Percentiles rank a stretch among this genome's conserved stretches.
These are phyloP conservation scores for Pythium grandisporangium DNA, from an alignment of 352 stramenopile genomes.

Conservation along the genomic window DNA sequence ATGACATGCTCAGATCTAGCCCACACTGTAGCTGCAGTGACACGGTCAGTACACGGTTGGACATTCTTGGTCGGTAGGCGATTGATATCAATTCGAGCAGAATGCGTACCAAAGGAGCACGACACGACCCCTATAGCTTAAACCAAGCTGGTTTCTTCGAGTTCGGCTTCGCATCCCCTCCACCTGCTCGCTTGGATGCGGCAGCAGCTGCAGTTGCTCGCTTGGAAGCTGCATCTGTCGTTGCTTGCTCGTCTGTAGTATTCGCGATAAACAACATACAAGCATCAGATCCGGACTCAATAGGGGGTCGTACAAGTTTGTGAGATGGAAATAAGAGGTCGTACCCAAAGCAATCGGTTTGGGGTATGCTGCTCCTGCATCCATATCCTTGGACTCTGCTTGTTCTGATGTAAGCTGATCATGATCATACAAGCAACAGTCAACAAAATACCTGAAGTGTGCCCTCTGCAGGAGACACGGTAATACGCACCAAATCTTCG, in stretches of 20 bases:
- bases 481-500: conserved; percentile 41
- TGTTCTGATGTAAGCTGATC: conserved; percentile 26
- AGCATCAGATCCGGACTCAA: too few species aligned
- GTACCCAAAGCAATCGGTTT: conserved; percentile 36
- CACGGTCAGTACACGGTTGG: too few species aligned
- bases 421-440: too few species aligned
- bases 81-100: too few species aligned
- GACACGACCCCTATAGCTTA: conserved; percentile 69
- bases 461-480: too few species aligned
- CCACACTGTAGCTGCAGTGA: too few species aligned
- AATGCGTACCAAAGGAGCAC: too few species aligned
- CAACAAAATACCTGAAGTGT: too few species aligned
- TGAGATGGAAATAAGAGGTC: too few species aligned
- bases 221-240: conserved; percentile 5
- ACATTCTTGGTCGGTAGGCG: too few species aligned
- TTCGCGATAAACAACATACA: neutral
- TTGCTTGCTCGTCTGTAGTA: conserved; percentile 7
- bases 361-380: conserved; percentile 24
- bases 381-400: conserved; percentile 29
- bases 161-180: conserved; percentile 9
- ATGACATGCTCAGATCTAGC: too few species aligned
- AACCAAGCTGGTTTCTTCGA: conserved; percentile 70
- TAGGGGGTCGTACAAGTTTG: too few species aligned
- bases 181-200: conserved; percentile 20
- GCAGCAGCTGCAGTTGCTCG: conserved; percentile 11